Evolutionary conservation across 495 filamentous ascomycete species (phyloP).

Genomic region (Hyaloscypha finlandica): DNA sequence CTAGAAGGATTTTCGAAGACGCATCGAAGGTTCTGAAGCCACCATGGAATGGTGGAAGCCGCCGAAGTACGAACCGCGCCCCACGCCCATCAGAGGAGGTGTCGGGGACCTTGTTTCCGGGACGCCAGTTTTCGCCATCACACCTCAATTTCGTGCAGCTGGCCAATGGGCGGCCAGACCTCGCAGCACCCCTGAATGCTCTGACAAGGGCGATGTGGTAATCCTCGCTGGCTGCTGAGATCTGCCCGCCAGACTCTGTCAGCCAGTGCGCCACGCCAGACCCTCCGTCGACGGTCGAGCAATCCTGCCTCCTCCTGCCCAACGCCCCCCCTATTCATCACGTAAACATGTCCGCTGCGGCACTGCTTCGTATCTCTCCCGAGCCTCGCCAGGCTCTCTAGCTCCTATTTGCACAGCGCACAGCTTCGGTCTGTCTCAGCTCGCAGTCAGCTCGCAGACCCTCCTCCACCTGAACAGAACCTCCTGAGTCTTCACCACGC

Average conservation of each 20-base stretch:
- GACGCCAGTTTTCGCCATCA: constrained; percentile 1
- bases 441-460: neutral
- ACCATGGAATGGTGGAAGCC: constrained; percentile 31
- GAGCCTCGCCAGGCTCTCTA: no score
- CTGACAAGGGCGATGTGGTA: constrained; percentile 16
- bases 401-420: neutral
- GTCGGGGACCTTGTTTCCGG: constrained; percentile 21
- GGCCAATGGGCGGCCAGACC: neutral
- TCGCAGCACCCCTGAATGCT: constrained; percentile 13
- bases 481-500: neutral
- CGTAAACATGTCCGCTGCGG: neutral
- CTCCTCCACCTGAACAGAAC: neutral
- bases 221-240: constrained; percentile 3
- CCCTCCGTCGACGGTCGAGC: constrained; percentile 1
- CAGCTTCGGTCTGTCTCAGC: neutral
- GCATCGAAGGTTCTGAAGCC: constrained; percentile 25
- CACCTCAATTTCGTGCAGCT: neutral
- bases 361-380: neutral
- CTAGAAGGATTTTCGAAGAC: constrained; percentile 23
- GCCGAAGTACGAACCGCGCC: constrained; percentile 16
- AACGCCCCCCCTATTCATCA: neutral
- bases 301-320: neutral
- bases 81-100: neutral
- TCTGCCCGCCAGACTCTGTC: neutral
- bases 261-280: neutral